Percentiles rank a stretch among this genome's conserved stretches.
These are phyloP conservation scores for Aegilops sharonensis DNA, from an alignment of 176 grass and related monocot genomes.

Conservation along the genomic window DNA sequence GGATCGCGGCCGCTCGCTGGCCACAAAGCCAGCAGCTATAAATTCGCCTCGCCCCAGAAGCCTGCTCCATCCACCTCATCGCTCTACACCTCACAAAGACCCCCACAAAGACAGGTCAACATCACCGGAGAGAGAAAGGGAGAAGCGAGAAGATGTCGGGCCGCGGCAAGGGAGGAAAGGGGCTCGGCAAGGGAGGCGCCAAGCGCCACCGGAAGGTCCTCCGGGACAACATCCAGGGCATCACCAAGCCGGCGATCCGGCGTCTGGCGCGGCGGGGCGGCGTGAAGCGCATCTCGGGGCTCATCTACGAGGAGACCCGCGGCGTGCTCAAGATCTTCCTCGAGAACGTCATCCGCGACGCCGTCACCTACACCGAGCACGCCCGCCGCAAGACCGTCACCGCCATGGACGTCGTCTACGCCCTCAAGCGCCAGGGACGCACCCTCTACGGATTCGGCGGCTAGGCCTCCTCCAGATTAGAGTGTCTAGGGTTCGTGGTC, in stretches of 20 bases:
- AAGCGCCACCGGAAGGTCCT: conserved; percentile 91
- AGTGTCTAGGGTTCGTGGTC: not conserved
- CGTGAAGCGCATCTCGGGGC: conserved; percentile 88
- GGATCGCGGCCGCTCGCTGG: no score
- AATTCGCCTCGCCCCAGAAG: no score
- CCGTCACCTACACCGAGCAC: not conserved
- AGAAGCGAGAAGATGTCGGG: conserved; percentile 55
- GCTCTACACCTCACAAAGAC: no score
- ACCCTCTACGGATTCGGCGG: conserved; percentile 56
- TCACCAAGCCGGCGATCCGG: conserved; percentile 91
- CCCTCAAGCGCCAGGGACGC: not conserved
- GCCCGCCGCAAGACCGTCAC: not conserved
- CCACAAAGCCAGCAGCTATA: no score
- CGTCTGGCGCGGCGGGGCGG: conserved; percentile 70
- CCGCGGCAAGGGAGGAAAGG: conserved; percentile 89
- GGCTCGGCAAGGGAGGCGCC: conserved; percentile 77
- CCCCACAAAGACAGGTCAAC: no score
- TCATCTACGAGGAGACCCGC: conserved; percentile 95
- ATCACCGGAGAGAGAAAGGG: no score
- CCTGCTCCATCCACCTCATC: no score
- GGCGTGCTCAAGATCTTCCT: not conserved
- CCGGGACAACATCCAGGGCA: conserved; percentile 93
- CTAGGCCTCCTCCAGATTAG: conserved; percentile 4
- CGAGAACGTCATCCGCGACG: not conserved
- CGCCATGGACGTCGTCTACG: not conserved